phyloP scores from a whole-genome alignment of 345 rosid genomes.

The Salix arbutifolia region DNA sequence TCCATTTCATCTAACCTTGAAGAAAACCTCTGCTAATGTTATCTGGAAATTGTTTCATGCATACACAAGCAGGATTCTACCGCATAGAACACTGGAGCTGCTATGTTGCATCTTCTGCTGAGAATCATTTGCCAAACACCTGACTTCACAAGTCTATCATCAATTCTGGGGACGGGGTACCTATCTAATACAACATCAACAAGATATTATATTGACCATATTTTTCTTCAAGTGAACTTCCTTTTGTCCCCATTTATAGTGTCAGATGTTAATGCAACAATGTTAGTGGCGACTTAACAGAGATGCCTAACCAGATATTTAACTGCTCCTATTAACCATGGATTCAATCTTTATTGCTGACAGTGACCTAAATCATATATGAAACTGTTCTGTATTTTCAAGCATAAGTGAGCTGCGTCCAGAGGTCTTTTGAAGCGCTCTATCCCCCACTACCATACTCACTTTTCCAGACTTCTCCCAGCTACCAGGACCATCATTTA shows the following conservation, averaged over 20 bases:
- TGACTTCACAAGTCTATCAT: neutral
- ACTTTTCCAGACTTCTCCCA: constrained; percentile 60
- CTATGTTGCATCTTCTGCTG: neutral
- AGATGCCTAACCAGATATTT: neutral
- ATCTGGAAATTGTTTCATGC: neutral
- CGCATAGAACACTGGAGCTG: neutral
- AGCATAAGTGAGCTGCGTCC: constrained; percentile 53
- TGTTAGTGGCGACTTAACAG: neutral
- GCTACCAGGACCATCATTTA: constrained; percentile 57
- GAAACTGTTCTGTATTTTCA: neutral
- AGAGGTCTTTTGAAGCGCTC: constrained; percentile 45
- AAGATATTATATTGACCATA: neutral
- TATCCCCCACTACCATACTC: constrained; percentile 39
- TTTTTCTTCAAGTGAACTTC: neutral
- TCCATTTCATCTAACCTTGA: no score
- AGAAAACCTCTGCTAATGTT: neutral
- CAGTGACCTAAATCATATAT: neutral
- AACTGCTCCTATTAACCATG: neutral
- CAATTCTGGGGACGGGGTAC: neutral
- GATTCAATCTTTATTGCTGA: no score
- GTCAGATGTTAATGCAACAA: neutral
- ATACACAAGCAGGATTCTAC: no score
- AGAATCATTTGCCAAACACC: neutral
- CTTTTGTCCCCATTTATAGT: no score
- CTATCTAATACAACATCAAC: neutral